phyloP scores from a whole-genome alignment of 768 basidiomycete species.

The Xanthoconium purpureum region DNA sequence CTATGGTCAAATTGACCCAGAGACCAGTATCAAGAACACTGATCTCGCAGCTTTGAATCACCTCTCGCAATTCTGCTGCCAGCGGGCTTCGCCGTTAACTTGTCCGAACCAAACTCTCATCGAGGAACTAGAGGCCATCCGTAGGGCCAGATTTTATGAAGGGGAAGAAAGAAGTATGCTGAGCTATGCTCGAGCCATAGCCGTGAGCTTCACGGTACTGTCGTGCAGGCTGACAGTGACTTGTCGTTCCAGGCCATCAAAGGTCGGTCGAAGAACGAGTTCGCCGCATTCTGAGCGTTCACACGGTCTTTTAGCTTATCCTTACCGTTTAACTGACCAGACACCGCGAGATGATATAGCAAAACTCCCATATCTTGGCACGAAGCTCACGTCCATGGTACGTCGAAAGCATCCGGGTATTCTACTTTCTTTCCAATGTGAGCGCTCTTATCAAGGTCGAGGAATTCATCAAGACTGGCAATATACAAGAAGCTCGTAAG shows the following conservation, averaged over 20 bases:
- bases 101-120: constrained; percentile 68
- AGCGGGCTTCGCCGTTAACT: constrained; percentile 60
- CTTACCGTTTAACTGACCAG: constrained; percentile 38
- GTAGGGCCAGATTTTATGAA: constrained; percentile 58
- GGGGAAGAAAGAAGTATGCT: constrained; percentile 65
- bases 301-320: constrained; percentile 42
- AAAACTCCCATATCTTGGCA: constrained; percentile 48
- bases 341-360: constrained; percentile 38
- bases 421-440: not conserved
- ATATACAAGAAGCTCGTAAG: constrained; percentile 57
- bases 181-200: constrained; percentile 69
- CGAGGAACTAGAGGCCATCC: constrained; percentile 56
- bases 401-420: not conserved
- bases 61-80: constrained; percentile 51
- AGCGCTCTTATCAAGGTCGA: constrained; percentile 43
- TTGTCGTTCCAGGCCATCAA: constrained; percentile 41
- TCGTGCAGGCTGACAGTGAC: not conserved
- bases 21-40: constrained; percentile 3
- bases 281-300: not conserved
- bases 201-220: constrained; percentile 42
- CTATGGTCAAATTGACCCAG: constrained; percentile 17
- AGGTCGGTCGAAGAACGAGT: constrained; percentile 30
- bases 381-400: constrained; percentile 51
- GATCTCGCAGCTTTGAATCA: constrained; percentile 24
- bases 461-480: constrained; percentile 55